Base-by-base conservation (phyloP, 129 eudicot species). In the Escallonia herrerae region DNA sequence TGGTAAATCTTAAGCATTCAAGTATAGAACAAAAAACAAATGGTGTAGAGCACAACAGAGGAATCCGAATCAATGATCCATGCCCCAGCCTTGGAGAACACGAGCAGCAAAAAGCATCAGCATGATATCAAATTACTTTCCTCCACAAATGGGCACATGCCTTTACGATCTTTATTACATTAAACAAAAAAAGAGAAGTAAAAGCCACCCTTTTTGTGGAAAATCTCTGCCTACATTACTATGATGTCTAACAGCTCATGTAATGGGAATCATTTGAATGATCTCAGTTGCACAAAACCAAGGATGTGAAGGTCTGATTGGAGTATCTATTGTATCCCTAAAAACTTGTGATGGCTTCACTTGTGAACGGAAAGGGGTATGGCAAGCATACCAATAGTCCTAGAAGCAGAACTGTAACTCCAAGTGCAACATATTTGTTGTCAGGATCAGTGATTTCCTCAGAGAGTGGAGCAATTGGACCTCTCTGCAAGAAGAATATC, bases 401-500 rank as follows among this genome's bases (percentile, higher is more conserved):
- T 62, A 89, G 47, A 43, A 94, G 77, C 73, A 94, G 76, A 80
- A 94, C 93, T 37, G 63, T 40, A 57, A 86, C 55, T 45, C 99
- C 99, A 63, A 89, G 76, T 15, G 90, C 86, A n/a, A 75, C 75
- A 46, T 89, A 83, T 55, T 79, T 84, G 46, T 82, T 72, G 43
- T 86, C 93, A 2, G 99, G 97, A 14, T 80, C 97, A 2, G 84
- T 83, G 1, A 94, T 74, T 80, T 94, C 99, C 66, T 94, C 97
- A 0, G 93, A 65, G 37, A 89, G 73, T 15, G 99, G 99, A 52
- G 99, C 93, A 39, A 94, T 89, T 3, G 99, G 99, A 7, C 97
- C 97, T 57, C 99, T 80, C 77, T 94, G 99, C 73, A 94, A 79
- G 83, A 94, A 83, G 81, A 89, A 89, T 65, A 94, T 89, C 76